Conservation (phyloP, 202 grass and related monocot genomes). For the Zizania palustris region DNA sequence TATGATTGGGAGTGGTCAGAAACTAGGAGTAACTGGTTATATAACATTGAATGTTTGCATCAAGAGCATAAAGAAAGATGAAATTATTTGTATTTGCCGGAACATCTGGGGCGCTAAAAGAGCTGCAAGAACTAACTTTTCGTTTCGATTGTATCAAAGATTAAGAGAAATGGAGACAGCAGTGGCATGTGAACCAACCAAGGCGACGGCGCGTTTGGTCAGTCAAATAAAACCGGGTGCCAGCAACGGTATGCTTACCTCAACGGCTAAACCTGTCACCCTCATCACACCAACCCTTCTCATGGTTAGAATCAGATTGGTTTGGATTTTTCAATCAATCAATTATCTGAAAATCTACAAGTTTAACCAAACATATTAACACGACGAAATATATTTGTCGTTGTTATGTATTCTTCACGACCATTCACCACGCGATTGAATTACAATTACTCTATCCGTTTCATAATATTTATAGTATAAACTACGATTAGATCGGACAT, state of each 20-base stretch:
- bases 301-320: too few relatives aligned
- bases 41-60: background rate
- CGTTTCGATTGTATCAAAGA: background rate
- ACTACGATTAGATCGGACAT: too few relatives aligned
- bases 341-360: too few relatives aligned
- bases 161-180: background rate
- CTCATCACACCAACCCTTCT: background rate
- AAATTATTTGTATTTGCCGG: too few relatives aligned
- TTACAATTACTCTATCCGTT: too few relatives aligned
- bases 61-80: background rate
- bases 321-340: too few relatives aligned
- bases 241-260: conserved; percentile 30
- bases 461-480: too few relatives aligned
- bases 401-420: too few relatives aligned
- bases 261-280: background rate
- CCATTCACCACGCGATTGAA: too few relatives aligned
- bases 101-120: background rate
- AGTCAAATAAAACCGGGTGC: conserved; percentile 32
- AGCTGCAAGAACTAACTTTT: background rate
- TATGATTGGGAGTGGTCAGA: background rate
- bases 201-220: conserved; percentile 38
- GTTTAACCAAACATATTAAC: too few relatives aligned
- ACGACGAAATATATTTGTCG: too few relatives aligned
- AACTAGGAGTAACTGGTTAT: background rate
- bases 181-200: conserved; percentile 16